Percentiles rank a stretch among this genome's conserved stretches.
Conservation (phyloP, 2,329 filamentous ascomycete species). For the Botrytis fragariae region DNA sequence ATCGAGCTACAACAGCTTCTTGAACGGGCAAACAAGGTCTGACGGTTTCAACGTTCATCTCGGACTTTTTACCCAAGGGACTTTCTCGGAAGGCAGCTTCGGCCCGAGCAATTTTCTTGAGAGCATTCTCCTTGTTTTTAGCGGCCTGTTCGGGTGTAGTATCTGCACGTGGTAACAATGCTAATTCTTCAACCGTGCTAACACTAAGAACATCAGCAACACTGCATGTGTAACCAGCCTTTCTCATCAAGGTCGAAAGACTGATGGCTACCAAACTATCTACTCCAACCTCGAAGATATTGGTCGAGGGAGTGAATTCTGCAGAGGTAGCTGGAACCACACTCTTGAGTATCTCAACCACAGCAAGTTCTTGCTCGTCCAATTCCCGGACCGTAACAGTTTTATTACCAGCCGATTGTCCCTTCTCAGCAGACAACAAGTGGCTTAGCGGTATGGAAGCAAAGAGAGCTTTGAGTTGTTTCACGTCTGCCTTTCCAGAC, state of each 20-base stretch:
- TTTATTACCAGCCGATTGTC: not conserved
- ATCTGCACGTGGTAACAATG: not conserved
- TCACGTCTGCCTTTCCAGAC: constrained; percentile 11
- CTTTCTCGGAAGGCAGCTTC: not conserved
- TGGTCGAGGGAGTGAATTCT: not conserved
- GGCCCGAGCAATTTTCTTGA: not conserved
- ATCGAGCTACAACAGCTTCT: constrained; percentile 40
- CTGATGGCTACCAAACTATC: constrained; percentile 10
- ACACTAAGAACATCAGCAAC: constrained; percentile 8
- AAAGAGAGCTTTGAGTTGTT: constrained; percentile 1
- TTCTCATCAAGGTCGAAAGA: constrained; percentile 3
- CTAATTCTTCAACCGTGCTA: constrained; percentile 1
- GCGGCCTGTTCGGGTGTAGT: not conserved
- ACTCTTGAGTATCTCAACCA: constrained; percentile 12
- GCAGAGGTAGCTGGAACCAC: not conserved
- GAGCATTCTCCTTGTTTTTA: not conserved
- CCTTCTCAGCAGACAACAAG: not conserved
- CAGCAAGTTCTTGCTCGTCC: not conserved
- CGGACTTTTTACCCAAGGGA: not conserved
- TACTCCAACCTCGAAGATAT: constrained; percentile 6
- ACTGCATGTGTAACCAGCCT: not conserved
- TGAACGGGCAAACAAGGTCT: constrained; percentile 40
- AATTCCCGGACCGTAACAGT: not conserved
- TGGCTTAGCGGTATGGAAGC: not conserved
- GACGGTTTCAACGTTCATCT: not conserved